phyloP scores from a whole-genome alignment of 2,329 filamentous ascomycete genomes.

The Phaeosphaeriaceae sp. region DNA sequence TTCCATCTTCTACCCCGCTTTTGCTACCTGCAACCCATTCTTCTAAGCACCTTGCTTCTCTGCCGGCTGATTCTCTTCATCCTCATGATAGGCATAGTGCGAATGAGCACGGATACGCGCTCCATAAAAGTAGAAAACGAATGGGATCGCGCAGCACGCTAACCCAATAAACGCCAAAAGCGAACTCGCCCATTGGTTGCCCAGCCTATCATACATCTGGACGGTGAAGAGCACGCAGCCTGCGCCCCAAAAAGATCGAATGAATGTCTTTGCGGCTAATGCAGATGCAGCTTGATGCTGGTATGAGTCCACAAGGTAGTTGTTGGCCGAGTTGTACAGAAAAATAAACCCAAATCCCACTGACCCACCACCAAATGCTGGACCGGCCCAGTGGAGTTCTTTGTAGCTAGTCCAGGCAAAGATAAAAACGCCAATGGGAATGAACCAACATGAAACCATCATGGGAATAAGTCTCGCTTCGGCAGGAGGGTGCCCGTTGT shows the following conservation, averaged over 20 bases:
- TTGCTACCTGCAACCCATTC: no score
- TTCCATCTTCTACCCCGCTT: no score
- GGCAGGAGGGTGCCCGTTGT: constrained; percentile 76
- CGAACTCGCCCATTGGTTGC: constrained; percentile 76
- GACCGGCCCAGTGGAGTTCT: constrained; percentile 71
- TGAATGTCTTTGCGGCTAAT: constrained; percentile 80
- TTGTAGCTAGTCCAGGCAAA: constrained; percentile 74
- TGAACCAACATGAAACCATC: constrained; percentile 61
- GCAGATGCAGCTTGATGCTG: constrained; percentile 80
- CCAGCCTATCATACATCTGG: constrained; percentile 72
- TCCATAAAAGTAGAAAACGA: constrained; percentile 79
- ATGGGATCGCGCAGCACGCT: constrained; percentile 82
- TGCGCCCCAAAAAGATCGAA: constrained; percentile 82
- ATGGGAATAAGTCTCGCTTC: constrained; percentile 82
- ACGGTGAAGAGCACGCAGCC: constrained; percentile 77
- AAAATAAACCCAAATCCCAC: constrained; percentile 85
- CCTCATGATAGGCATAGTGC: constrained; percentile 72
- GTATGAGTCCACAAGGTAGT: constrained; percentile 67
- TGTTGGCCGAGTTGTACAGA: constrained; percentile 72
- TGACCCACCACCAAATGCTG: constrained; percentile 67
- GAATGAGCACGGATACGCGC: constrained; percentile 71
- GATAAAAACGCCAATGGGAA: constrained; percentile 70
- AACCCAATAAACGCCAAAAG: constrained; percentile 76
- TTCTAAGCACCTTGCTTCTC: constrained; percentile 29
- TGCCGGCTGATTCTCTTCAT: constrained; percentile 53